Percentiles rank a stretch among this genome's conserved stretches.
These are phyloP conservation scores for Acanthamoeba polyphaga DNA, from an alignment of 208 protist species.

Conservation along the genomic window DNA sequence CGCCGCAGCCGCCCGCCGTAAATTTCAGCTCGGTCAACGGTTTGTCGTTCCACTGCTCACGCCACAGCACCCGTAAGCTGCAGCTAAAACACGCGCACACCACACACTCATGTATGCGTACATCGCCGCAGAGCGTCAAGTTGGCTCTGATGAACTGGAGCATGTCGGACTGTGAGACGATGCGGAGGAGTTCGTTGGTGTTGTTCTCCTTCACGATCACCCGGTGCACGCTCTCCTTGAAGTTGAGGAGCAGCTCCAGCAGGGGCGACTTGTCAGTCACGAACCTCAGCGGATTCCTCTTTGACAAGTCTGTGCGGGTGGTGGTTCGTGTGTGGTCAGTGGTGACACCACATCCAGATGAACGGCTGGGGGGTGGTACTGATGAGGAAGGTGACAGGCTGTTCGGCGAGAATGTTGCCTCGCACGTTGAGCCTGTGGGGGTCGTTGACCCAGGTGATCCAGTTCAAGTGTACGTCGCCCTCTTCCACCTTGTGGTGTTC, in stretches of 20 bases:
- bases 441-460: conserved; percentile 53
- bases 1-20: neutral
- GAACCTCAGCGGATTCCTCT: conserved; percentile 20
- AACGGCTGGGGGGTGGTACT: neutral
- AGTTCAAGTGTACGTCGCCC: conserved; percentile 34
- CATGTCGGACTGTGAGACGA: conserved; percentile 62
- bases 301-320: neutral
- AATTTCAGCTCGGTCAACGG: neutral
- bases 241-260: conserved; percentile 49
- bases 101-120: neutral
- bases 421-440: neutral
- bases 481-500: conserved; percentile 23
- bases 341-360: neutral
- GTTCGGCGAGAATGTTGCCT: conserved; percentile 1
- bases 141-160: neutral
- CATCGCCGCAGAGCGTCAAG: neutral
- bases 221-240: conserved; percentile 31
- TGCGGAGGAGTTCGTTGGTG: conserved; percentile 10
- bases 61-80: neutral
- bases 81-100: neutral
- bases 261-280: conserved; percentile 1
- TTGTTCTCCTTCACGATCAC: conserved; percentile 53
- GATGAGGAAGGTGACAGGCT: conserved; percentile 12
- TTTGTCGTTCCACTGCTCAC: neutral
- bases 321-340: neutral